Evolutionary conservation across 371 early-diverging fungal species (phyloP).

Genomic region (Mucor saturninus): DNA sequence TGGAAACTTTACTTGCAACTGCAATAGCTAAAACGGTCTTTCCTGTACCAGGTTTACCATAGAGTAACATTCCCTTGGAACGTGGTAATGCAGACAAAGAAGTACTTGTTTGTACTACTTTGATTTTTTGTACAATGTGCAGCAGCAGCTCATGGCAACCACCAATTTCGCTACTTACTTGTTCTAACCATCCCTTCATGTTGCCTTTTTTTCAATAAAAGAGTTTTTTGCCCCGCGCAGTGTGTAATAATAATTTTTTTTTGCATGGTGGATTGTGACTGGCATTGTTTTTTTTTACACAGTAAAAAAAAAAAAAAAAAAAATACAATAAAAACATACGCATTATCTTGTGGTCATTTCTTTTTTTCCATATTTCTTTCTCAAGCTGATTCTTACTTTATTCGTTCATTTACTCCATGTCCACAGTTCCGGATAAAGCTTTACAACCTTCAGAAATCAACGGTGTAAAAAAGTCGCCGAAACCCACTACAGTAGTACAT

Average conservation of each 20-base stretch:
- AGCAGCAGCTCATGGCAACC: slow-evolving; percentile 44
- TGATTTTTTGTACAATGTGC: slow-evolving; percentile 33
- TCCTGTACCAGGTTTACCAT: slow-evolving; percentile 70
- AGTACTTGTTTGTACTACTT: slow-evolving; percentile 18
- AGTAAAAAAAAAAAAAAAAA: not conserved
- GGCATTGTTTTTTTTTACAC: too few species aligned
- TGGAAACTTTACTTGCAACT: slow-evolving; percentile 49
- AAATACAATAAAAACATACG: not conserved
- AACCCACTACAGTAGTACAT: too few species aligned
- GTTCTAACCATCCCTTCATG: slow-evolving; percentile 37
- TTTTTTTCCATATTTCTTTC: not conserved
- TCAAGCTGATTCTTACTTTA: not conserved
- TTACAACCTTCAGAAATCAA: too few species aligned
- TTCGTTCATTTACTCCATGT: not conserved
- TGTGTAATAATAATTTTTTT: not conserved
- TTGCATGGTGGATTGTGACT: not conserved
- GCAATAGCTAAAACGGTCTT: slow-evolving; percentile 64
- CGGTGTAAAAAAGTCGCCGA: too few species aligned
- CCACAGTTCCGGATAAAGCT: not conserved
- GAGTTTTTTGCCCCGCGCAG: not conserved
- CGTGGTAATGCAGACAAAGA: slow-evolving; percentile 19
- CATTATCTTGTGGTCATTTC: not conserved
- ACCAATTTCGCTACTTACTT: slow-evolving; percentile 43
- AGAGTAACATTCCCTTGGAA: slow-evolving; percentile 56
- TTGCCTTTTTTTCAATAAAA: not conserved